Base-by-base conservation (phyloP, 352 stramenopile genomes). In the Pythium myriotylum region DNA sequence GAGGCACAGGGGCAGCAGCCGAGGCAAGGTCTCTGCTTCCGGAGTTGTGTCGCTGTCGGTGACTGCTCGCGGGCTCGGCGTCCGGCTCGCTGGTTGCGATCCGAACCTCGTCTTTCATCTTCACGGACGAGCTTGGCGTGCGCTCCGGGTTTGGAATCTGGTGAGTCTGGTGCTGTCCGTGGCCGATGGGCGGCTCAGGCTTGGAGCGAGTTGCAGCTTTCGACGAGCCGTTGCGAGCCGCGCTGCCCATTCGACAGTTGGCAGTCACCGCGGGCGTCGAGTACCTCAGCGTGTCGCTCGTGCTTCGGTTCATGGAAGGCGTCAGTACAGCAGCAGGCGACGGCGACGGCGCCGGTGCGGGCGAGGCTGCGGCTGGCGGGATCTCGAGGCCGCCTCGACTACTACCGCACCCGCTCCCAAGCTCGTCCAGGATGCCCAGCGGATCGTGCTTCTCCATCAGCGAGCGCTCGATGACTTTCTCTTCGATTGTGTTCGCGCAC, bases 361-460 rank as follows among this genome's bases (percentile, higher is more conserved):
- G 24, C 23, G 53, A 22, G 6, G 41, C 29, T 35, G 10, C 29
- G 29, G 29, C 29, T 35, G 29, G 29, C 10, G 29, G 29, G 5
- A 35, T 35, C 29, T 64, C 56, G 23, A 54, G 54, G 32, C 46
- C 33, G 22, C 32, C 23, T 23, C 54, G 43, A 22, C 39, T 62
- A 20, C 54, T 62, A 19, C 26, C 43, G 13, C 26, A 27, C 26
- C 23, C 43, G 23, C 19, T 26, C 1, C 29, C 22, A 13, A 55
- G 52, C 47, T 52, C 45, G 3, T 62, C 26, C 10, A 73, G 27
- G 8, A 73, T 55, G 17, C 53, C 35, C 20, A 61, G 60, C 19
- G 65, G 65, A 47, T 76, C 59, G 37, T 92, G 82, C 23, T 80
- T 80, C 12, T 62, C 73, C 33, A 64, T 62, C 22, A 92, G 65